Evolutionary conservation across 192 early-diverging fungal species (phyloP).

Genomic region (Podila epigama): DNA sequence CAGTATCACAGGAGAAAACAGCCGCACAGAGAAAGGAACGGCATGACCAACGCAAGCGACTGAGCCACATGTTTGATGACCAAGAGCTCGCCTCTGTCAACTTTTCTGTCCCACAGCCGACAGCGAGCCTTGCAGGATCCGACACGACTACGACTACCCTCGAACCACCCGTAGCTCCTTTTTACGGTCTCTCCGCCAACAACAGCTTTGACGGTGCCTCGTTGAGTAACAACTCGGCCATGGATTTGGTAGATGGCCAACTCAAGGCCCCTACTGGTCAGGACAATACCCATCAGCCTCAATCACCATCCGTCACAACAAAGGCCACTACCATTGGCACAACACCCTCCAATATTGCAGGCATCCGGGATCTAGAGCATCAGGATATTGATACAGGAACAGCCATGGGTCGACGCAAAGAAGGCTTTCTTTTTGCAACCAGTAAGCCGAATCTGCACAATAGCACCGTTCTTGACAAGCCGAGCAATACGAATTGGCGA

Average conservation of each 20-base stretch:
- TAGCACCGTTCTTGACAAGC: conserved; percentile 23
- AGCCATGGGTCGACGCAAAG: conserved; percentile 51
- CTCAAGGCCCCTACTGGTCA: no score
- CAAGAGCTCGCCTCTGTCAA: background rate
- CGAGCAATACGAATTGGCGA: conserved; percentile 36
- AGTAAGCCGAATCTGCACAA: conserved; percentile 51
- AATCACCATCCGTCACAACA: background rate
- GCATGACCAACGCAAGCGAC: background rate
- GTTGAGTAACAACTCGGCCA: background rate
- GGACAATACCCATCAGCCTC: no score
- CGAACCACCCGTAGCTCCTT: background rate
- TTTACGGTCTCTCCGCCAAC: background rate
- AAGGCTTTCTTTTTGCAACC: conserved; percentile 71
- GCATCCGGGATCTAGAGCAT: conserved; percentile 69
- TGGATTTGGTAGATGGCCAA: background rate
- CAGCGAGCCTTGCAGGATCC: background rate
- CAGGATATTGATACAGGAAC: conserved; percentile 54
- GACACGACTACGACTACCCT: background rate
- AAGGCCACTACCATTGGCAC: background rate
- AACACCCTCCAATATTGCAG: conserved; percentile 51
- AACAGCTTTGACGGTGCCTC: background rate
- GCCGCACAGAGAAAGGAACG: background rate
- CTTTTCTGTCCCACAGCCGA: background rate
- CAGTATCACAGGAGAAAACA: conserved; percentile 2
- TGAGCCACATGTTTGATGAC: background rate